Conservation (phyloP, 1,284 basidiomycete species). For the Marasmius fiardii region DNA sequence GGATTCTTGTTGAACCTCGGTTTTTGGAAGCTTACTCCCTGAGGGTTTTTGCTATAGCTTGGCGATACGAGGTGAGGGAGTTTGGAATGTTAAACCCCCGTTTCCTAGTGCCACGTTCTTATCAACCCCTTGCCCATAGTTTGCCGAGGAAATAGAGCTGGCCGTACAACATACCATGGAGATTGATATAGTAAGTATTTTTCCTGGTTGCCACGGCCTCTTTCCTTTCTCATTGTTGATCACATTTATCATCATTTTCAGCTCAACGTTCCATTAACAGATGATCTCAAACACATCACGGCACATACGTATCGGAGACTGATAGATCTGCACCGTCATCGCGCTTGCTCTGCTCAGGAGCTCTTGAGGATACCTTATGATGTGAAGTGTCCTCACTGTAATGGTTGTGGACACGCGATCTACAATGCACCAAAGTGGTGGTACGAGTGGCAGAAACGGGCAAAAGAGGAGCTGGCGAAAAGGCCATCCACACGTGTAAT, state of each 20-base stretch:
- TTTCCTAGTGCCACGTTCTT: background rate
- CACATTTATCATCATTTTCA: background rate
- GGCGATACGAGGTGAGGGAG: conserved; percentile 42
- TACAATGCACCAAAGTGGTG: conserved; percentile 65
- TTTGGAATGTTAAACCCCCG: background rate
- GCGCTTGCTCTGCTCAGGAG: conserved; percentile 44
- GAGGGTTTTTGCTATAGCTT: conserved; percentile 69
- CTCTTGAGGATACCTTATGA: conserved; percentile 43
- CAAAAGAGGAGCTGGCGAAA: conserved; percentile 49
- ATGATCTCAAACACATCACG: conserved; percentile 64
- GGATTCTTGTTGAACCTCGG: conserved; percentile 43
- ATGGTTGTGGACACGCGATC: conserved; percentile 44
- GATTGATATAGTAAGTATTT: conserved; percentile 5
- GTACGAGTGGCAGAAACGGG: conserved; percentile 52
- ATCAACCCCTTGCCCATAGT: background rate
- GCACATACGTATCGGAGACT: conserved; percentile 65
- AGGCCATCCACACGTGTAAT: conserved; percentile 58
- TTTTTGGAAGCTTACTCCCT: conserved; percentile 48
- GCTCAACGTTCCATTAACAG: conserved; percentile 42
- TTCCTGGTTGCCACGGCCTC: background rate
- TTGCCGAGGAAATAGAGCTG: conserved; percentile 5
- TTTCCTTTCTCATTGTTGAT: too few species aligned
- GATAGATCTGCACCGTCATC: conserved; percentile 53
- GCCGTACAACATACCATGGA: conserved; percentile 7
- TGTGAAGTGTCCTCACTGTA: conserved; percentile 66